phyloP scores from a whole-genome alignment of 139 green algal species.

The Chlorella sp. region DNA sequence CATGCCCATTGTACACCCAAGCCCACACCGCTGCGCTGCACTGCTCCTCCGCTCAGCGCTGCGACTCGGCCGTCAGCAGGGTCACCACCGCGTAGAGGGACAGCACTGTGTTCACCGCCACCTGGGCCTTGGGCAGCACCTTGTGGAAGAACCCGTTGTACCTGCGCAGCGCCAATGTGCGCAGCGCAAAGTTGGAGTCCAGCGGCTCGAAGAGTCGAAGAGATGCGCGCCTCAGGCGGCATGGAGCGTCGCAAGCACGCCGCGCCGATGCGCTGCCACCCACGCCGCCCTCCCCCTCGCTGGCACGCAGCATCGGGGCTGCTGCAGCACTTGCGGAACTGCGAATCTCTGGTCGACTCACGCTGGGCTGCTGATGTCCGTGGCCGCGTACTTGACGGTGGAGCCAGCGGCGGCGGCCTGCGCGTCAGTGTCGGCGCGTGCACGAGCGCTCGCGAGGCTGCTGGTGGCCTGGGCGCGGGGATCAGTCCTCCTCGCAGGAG shows the following conservation, averaged over 20 bases:
- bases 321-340: no score
- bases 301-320: no score
- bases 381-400: neutral
- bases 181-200: no score
- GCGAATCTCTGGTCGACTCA: neutral
- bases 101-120: neutral
- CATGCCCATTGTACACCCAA: neutral
- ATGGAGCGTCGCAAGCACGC: neutral
- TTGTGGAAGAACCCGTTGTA: slow-evolving; percentile 11
- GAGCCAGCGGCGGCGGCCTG: neutral
- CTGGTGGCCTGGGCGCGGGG: no score
- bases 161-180: no score
- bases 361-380: slow-evolving; percentile 4
- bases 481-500: neutral
- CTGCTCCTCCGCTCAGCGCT: neutral
- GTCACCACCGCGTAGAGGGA: neutral
- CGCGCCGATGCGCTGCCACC: neutral
- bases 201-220: neutral
- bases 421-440: neutral
- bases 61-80: neutral
- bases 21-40: neutral
- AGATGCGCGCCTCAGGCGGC: neutral
- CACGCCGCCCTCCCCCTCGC: no score
- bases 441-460: neutral
- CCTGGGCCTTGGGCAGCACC: slow-evolving; percentile 1